Base-by-base conservation (phyloP, 2,329 filamentous ascomycete species). In the Beauveria sp. region DNA sequence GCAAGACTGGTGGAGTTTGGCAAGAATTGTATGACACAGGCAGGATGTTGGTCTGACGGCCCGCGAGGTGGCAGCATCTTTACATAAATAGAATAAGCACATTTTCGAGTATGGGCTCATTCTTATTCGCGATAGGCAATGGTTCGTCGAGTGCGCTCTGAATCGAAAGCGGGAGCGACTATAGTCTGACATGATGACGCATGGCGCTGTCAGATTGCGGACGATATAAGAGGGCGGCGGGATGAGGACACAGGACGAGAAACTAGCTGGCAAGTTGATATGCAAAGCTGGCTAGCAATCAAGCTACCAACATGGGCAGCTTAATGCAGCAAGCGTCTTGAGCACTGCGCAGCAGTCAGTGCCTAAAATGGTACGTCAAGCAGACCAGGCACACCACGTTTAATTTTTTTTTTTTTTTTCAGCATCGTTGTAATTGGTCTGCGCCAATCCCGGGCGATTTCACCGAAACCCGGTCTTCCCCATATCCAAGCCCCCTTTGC, bases 141-240 rank as follows among this genome's bases (percentile, higher is more conserved):
- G 41, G 50, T 47, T 60, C 41, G 58, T 53, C 57, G 26, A 46
- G 48, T 53, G 44, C 41, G 37, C 58, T 52, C 37, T 46, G 50
- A 41, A 40, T 44, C 37, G 43, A 16, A 9, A n/a, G n/a, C 30
- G 20, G 55, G 43, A 48, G 43, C 34, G 40, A 60, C 58, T 60
- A 60, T 60, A 60, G 58, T 60, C 58, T 60, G 58, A 60, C 58
- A 48, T 60, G 58, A 60, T 60, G 58, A 60, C 50, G 50, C 40
- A 52, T 52, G 26, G 50, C 58, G 43, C 30, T 48, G 58, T 60
- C 58, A 60, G 58, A 60, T 54, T 54, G 20, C 16, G 50, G 41
- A 43, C 20, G 58, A 54, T 30, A 26, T 53, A 54, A 60, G 41
- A 47, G 41, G 41, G 50, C 41, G 34, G 41, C 48, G 34, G 47